These are phyloP conservation scores for Paecilomyces sp. DNA, from an alignment of 2,329 filamentous ascomycete species.

Conservation along the genomic window DNA sequence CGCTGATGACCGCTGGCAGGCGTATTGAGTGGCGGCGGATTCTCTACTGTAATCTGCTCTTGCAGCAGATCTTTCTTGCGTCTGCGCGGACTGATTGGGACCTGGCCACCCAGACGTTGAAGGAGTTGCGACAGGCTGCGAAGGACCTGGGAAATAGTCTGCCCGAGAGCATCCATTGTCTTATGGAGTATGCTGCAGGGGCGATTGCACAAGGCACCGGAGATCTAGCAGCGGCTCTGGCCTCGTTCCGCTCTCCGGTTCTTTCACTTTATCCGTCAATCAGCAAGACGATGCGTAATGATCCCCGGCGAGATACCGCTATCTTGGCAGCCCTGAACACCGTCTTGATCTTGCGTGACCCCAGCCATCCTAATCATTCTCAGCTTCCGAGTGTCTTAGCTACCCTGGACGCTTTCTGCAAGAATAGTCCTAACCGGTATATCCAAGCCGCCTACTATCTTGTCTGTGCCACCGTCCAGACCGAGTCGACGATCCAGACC, in stretches of 20 bases:
- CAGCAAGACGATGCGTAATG: conserved; percentile 34
- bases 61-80: conserved; percentile 63
- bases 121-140: conserved; percentile 44
- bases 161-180: conserved; percentile 40
- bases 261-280: conserved; percentile 47
- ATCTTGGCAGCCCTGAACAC: conserved; percentile 59
- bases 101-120: conserved; percentile 52
- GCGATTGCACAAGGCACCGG: conserved; percentile 72
- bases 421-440: conserved; percentile 63
- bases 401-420: conserved; percentile 60
- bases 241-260: conserved; percentile 55
- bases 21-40: conserved; percentile 59
- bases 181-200: conserved; percentile 66
- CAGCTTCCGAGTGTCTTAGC: conserved; percentile 57
- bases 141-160: conserved; percentile 36
- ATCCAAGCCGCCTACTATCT: conserved; percentile 73
- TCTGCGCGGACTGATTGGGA: conserved; percentile 66
- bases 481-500: conserved; percentile 64
- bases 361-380: conserved; percentile 49
- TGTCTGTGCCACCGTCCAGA: conserved; percentile 60
- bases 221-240: conserved; percentile 60
- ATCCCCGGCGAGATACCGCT: conserved; percentile 56
- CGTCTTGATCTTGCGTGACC: conserved; percentile 65
- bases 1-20: conserved; percentile 51
- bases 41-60: conserved; percentile 60